These are phyloP conservation scores for Lumnitzera littorea DNA, from an alignment of 345 rosid species.

Conservation along the genomic window DNA sequence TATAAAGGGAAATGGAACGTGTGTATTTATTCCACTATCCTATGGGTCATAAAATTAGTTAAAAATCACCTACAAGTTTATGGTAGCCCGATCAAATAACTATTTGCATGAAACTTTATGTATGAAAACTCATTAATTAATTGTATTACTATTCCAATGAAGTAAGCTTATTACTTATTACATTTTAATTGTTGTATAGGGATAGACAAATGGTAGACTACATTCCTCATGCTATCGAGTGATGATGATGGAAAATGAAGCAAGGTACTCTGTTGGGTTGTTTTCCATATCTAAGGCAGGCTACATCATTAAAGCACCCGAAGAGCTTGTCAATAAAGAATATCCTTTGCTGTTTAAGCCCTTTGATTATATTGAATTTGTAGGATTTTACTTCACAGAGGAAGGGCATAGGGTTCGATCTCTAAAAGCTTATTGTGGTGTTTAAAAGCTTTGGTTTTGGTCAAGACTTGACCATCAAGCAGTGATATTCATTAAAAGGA, in stretches of 20 bases:
- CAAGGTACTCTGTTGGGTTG: slow-evolving; percentile 50
- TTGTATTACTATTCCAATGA: too few species aligned
- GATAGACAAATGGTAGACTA: slow-evolving; percentile 53
- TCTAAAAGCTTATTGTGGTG: slow-evolving; percentile 40
- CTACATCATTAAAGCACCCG: slow-evolving; percentile 2
- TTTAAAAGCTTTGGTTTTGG: slow-evolving; percentile 3
- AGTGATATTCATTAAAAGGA: too few species aligned
- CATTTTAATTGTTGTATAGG: slow-evolving; percentile 24
- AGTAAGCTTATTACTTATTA: too few species aligned
- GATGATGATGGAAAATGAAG: slow-evolving; percentile 50
- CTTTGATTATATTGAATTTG: slow-evolving; percentile 42
- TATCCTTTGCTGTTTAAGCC: slow-evolving; percentile 37
- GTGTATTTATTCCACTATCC: too few species aligned
- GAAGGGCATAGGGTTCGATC: slow-evolving; percentile 35
- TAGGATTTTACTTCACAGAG: slow-evolving; percentile 29
- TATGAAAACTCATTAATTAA: too few species aligned
- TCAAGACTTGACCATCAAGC: too few species aligned
- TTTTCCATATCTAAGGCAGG: slow-evolving; percentile 51
- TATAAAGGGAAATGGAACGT: too few species aligned
- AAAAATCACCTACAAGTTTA: too few species aligned
- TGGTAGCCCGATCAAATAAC: too few species aligned
- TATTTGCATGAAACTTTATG: too few species aligned
- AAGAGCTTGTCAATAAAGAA: slow-evolving; percentile 10
- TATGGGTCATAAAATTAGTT: too few species aligned
- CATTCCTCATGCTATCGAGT: slow-evolving; percentile 57